Evolutionary conservation across 2,329 filamentous ascomycete species (phyloP).

Genomic region (Hymenotorrendiella dingleyae): DNA sequence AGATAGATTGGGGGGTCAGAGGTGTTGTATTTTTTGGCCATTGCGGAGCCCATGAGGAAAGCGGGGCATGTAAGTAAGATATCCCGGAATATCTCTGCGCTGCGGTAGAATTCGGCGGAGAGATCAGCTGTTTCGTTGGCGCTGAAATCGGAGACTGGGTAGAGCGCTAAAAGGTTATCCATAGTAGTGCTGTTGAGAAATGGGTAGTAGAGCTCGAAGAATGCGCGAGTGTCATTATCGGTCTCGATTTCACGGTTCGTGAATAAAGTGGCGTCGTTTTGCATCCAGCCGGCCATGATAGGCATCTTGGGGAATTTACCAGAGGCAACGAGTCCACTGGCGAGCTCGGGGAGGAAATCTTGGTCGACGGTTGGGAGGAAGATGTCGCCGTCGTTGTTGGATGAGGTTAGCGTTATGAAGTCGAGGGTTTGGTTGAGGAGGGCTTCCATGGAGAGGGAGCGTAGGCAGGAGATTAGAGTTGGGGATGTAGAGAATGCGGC

Average conservation of each 20-base stretch:
- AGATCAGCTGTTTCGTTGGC: constrained; percentile 34
- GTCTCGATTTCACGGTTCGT: constrained; percentile 36
- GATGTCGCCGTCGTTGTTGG: constrained; percentile 44
- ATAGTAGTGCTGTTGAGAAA: constrained; percentile 32
- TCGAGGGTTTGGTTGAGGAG: constrained; percentile 40
- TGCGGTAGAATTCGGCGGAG: constrained; percentile 43
- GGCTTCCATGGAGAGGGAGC: constrained; percentile 35
- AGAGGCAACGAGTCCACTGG: constrained; percentile 35
- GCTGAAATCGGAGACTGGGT: constrained; percentile 43
- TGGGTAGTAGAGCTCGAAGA: constrained; percentile 37
- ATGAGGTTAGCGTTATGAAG: constrained; percentile 36
- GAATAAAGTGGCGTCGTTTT: constrained; percentile 40
- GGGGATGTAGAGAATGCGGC: constrained; percentile 36
- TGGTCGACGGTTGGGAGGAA: constrained; percentile 45
- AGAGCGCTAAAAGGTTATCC: constrained; percentile 40
- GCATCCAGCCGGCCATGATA: constrained; percentile 39
- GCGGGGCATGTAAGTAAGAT: constrained; percentile 46
- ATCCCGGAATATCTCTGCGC: constrained; percentile 44
- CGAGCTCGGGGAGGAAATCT: constrained; percentile 42
- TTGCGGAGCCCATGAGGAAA: constrained; percentile 35
- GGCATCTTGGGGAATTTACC: constrained; percentile 38
- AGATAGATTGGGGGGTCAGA: constrained; percentile 39
- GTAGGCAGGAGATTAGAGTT: constrained; percentile 38
- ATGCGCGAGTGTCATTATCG: constrained; percentile 34
- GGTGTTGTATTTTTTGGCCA: constrained; percentile 29